Percentiles rank a stretch among this genome's conserved stretches.
Conservation (phyloP, 164 flowering plant genomes). For the Stephania cephalantha region DNA sequence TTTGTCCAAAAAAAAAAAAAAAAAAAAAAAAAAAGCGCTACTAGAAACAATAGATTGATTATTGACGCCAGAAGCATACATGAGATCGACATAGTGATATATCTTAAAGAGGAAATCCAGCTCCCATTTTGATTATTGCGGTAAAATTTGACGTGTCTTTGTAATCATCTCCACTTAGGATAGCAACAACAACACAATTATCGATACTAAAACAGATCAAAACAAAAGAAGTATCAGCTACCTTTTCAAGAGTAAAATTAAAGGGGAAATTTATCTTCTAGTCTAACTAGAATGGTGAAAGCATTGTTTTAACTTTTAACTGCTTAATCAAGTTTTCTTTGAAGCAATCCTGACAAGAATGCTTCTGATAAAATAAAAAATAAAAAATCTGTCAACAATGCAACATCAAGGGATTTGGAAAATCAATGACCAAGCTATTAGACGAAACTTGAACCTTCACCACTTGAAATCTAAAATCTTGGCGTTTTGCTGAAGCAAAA, state of each 20-base stretch:
- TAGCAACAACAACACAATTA: constrained; percentile 37
- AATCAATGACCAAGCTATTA: no score
- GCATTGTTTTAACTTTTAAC: no score
- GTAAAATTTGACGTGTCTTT: constrained; percentile 35
- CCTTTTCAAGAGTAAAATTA: background rate
- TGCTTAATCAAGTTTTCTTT: no score
- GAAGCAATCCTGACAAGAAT: no score
- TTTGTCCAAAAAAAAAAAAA: no score
- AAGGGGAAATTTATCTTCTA: constrained; percentile 55
- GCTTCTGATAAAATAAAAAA: no score
- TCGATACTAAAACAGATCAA: constrained; percentile 40
- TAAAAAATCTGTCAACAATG: no score
- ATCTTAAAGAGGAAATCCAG: constrained; percentile 84
- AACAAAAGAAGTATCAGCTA: constrained; percentile 9
- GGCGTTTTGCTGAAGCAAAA: background rate
- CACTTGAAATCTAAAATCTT: background rate
- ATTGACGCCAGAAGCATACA: background rate
- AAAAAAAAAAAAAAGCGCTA: no score
- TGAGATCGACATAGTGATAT: constrained; percentile 4
- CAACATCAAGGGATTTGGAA: no score
- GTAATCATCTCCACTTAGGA: constrained; percentile 51
- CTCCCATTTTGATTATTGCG: constrained; percentile 66
- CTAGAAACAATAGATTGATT: background rate
- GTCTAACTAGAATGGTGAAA: constrained; percentile 37
- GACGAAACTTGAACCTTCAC: constrained; percentile 23